Conservation (phyloP, 805 yeast genomes). For the Schwanniomyces sp. region DNA sequence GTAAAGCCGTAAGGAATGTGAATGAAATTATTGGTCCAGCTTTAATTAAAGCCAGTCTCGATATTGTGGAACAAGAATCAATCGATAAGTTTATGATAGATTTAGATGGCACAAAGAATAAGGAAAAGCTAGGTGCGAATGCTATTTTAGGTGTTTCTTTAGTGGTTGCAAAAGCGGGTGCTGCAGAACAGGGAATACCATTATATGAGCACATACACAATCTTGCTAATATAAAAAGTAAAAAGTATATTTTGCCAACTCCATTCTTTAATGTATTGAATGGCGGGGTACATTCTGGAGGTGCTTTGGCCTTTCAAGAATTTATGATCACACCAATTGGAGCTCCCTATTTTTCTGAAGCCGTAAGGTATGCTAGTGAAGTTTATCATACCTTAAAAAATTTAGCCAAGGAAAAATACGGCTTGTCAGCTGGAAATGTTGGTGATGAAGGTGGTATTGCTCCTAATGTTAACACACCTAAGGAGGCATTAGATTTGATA, state of each 20-base stretch:
- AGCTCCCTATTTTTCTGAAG: constrained; percentile 17
- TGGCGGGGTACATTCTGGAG: constrained; percentile 25
- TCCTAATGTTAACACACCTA: constrained; percentile 17
- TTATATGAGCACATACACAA: constrained; percentile 19
- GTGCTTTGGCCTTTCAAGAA: constrained; percentile 23
- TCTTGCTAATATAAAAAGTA: constrained; percentile 9
- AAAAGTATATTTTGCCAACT: constrained; percentile 16
- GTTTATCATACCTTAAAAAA: constrained; percentile 19
- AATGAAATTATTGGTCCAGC: constrained; percentile 18
- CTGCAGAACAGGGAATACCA: constrained; percentile 17
- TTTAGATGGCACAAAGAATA: constrained; percentile 19
- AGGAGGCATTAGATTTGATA: constrained; percentile 19
- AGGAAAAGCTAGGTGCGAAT: constrained; percentile 21
- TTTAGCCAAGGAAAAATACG: constrained; percentile 17
- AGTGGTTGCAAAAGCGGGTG: constrained; percentile 21
- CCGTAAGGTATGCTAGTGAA: constrained; percentile 17
- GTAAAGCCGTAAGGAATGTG: constrained; percentile 18
- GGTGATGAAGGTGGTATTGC: constrained; percentile 27
- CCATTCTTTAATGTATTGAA: constrained; percentile 22
- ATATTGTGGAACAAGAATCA: constrained; percentile 11
- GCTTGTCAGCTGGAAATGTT: constrained; percentile 21
- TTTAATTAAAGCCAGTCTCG: constrained; percentile 11
- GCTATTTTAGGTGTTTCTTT: constrained; percentile 21
- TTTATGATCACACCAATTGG: constrained; percentile 21
- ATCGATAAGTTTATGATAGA: constrained; percentile 14